Base-by-base conservation (phyloP, 331 rosid species). In the Erythrophleum ivorense region DNA sequence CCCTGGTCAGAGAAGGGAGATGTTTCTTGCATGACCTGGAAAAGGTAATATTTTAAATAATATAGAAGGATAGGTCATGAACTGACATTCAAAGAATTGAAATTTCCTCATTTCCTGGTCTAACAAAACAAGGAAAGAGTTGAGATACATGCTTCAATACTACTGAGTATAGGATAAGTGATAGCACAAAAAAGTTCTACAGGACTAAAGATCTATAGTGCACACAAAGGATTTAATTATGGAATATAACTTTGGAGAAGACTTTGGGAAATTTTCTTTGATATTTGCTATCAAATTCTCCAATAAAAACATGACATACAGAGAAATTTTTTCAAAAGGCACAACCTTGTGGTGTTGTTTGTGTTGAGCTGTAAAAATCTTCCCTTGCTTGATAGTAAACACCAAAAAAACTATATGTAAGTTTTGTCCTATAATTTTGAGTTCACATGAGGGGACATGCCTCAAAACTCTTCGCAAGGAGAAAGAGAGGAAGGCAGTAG, bases 11-110 rank as follows among this genome's bases (percentile, higher is more conserved):
- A 54, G 40, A 50, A 62, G 33, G 77, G 50, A 31, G 78, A 70
- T 15, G 68, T 71, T 82, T 71, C 78, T 76, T 60, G 62, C 71
- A 77, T 59, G 74, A 82, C 70, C 85, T 82, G 78, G 46, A 68
- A 49, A 69, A 14, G 73, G 14, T 29, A 11, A 21, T 19, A 19
- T 76, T 57, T 31, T 41, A 38, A 58, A 7, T 75, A 59, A 24
- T 46, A 73, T 70, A 29, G 66, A 48, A 7, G 21, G 66, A 78
- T 65, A 16, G 50, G n/a, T 59, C 29, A 8, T 43, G 31, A 76
- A 43, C 16, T 60, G 10, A 5, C 0, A 5, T n/a, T 19, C 73
- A 24, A 66, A 29, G 43, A 64, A 59, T 78, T 62, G 45, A 8
- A 62, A 48, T 58, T 57, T 57, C 34, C 53, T n/a, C n/a, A 2